A percentile compares a stretch with the other conserved stretches of the same genome.
Evolutionary conservation across 768 basidiomycete species (phyloP).

Genomic region (Mycena haematopus): DNA sequence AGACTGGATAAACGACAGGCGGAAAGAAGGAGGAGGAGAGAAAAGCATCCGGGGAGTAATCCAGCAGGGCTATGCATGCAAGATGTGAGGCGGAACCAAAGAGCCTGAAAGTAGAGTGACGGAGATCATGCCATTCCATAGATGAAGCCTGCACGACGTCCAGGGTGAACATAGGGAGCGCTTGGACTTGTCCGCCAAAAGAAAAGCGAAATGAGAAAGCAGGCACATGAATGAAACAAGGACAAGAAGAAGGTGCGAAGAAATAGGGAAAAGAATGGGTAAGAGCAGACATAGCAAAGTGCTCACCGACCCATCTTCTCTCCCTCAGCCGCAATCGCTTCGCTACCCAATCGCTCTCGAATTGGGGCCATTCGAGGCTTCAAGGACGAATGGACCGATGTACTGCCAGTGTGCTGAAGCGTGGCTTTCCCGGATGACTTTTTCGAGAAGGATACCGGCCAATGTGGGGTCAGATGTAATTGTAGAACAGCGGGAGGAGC

Average conservation of each 20-base stretch:
- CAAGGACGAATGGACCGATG: too few relatives aligned
- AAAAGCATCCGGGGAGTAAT: background rate
- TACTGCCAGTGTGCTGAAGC: too few relatives aligned
- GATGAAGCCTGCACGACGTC: too few relatives aligned
- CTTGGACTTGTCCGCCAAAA: too few relatives aligned
- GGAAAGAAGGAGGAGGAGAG: too few relatives aligned
- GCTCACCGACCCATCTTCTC: background rate
- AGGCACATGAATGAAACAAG: background rate
- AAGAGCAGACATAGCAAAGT: background rate
- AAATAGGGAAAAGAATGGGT: background rate
- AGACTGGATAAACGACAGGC: too few relatives aligned
- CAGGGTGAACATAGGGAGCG: too few relatives aligned
- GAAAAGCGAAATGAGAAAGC: background rate
- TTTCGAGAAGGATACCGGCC: background rate
- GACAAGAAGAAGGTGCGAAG: background rate
- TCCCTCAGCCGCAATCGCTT: background rate
- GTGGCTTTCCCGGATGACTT: background rate
- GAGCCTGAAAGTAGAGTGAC: background rate
- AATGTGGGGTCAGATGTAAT: background rate
- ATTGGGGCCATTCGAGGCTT: too few relatives aligned
- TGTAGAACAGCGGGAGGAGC: background rate
- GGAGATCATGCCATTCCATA: background rate
- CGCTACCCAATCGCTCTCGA: too few relatives aligned
- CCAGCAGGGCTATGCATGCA: too few relatives aligned
- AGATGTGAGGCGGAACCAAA: too few relatives aligned